Conservation (phyloP, 148 eudicot genomes). For the Rhododendron williamsianum region DNA sequence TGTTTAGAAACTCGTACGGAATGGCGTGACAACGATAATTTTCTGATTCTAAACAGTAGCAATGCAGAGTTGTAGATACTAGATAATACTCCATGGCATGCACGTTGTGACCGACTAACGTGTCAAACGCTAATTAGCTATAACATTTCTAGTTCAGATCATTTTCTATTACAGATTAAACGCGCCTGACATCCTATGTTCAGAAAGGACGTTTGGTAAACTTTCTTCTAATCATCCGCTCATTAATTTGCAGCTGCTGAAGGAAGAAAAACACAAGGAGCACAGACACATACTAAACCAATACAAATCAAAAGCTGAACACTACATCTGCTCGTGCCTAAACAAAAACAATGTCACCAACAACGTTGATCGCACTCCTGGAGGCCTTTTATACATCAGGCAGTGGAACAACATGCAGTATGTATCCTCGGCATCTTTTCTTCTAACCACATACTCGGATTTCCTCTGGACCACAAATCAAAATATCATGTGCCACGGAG, state of each 20-base stretch:
- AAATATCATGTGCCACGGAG: constrained; percentile 26
- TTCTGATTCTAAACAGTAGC: background rate
- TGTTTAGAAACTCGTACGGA: background rate
- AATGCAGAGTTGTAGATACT: too few species aligned
- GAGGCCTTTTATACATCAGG: constrained; percentile 66
- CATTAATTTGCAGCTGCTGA: constrained; percentile 37
- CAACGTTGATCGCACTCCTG: constrained; percentile 66
- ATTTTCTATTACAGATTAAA: background rate
- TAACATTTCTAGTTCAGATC: too few species aligned
- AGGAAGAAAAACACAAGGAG: constrained; percentile 34
- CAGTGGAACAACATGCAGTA: constrained; percentile 99
- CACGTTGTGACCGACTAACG: background rate
- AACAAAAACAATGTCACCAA: constrained; percentile 46
- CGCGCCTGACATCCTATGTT: background rate
- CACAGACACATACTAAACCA: constrained; percentile 31
- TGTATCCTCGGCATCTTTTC: constrained; percentile 55
- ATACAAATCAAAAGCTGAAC: constrained; percentile 56
- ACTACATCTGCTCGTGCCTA: constrained; percentile 67
- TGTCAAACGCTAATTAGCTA: background rate
- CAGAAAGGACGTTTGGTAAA: background rate
- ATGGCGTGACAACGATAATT: background rate
- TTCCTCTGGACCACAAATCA: constrained; percentile 35
- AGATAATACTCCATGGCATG: background rate
- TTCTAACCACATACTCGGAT: constrained; percentile 58
- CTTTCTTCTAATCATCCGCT: background rate